Evolutionary conservation across 2,329 filamentous ascomycete species (phyloP), one percentile per base, ranked within the genome.

Genomic region (Botryotinia convoluta): DNA sequence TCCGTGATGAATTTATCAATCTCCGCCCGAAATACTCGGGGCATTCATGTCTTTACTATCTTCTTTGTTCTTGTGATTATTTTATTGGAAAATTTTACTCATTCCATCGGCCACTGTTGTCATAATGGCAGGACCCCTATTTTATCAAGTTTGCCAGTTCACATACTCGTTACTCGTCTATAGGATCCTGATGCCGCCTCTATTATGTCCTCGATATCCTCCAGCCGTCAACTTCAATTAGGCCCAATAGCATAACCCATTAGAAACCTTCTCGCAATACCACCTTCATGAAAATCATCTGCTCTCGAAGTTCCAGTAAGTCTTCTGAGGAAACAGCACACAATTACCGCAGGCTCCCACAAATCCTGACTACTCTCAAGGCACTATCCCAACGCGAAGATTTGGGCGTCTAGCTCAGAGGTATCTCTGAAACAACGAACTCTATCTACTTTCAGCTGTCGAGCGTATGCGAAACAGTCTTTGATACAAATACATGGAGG

Each of bases 361-460:
- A 35, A 45, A 44, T 74, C 18, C 60, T 69, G 32, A 82, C 81
- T 73, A 72, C 5, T 81, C 80, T 73, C 81, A 78, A 0, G 81
- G 76, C 1, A 77, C 77, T 18, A 79, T 82, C 29, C 87, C 91
- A 81, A 90, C 90, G 72, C 81, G 92, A 74, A 90, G 0, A 87
- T 91, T 20, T 86, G 85, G 0, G 89, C 88, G 6, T 82, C 82
- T 75, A 89, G 90, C 12, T 32, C 84, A 85, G 12, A 89, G 91
- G 74, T 91, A 86, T 75, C 83, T 92, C 37, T 87, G 87, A 32
- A 88, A 91, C 77, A 84, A 86, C n/a, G 89, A 92, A 78, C 82
- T 92, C 0, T 91, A 88, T 80, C 90, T 26, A 91, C 88, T 1
- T 12, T 90, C 88, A 20, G 92, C 90, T 1, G 88, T 89, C 0